Evolutionary conservation across 345 rosid genomes (phyloP).

Genomic region (Citropsis articulata): DNA sequence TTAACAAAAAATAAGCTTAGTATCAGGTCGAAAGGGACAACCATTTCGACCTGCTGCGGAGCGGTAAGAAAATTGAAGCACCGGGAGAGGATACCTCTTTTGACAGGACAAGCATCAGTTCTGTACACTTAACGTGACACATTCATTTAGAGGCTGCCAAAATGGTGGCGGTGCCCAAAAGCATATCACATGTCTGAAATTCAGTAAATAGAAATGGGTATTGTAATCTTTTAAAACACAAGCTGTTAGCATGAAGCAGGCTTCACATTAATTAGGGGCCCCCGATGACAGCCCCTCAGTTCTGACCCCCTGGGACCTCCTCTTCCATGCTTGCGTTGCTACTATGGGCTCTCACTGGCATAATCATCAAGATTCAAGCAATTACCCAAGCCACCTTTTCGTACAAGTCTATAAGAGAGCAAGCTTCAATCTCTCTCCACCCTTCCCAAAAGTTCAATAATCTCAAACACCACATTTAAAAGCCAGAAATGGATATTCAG

Average conservation of each 20-base stretch:
- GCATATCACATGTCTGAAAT: conserved; percentile 5
- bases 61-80: no score
- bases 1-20: no score
- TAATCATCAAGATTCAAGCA: neutral
- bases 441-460: neutral
- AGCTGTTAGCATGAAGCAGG: neutral
- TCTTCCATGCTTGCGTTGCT: neutral
- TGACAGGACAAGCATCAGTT: conserved; percentile 7
- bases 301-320: conserved; percentile 4
- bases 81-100: neutral
- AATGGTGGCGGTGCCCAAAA: neutral
- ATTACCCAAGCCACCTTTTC: neutral
- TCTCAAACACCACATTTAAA: neutral
- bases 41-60: no score
- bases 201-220: neutral
- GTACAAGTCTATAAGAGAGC: neutral
- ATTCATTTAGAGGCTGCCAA: conserved; percentile 2
- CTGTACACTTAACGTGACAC: neutral
- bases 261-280: conserved; percentile 2
- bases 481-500: neutral
- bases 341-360: neutral
- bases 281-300: neutral
- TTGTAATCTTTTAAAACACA: neutral
- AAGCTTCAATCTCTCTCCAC: conserved; percentile 4
- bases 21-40: no score